Evolutionary conservation across 495 filamentous ascomycete species (phyloP), one percentile per base, ranked within the genome.

Genomic region (Parachaetomium inaequale): DNA sequence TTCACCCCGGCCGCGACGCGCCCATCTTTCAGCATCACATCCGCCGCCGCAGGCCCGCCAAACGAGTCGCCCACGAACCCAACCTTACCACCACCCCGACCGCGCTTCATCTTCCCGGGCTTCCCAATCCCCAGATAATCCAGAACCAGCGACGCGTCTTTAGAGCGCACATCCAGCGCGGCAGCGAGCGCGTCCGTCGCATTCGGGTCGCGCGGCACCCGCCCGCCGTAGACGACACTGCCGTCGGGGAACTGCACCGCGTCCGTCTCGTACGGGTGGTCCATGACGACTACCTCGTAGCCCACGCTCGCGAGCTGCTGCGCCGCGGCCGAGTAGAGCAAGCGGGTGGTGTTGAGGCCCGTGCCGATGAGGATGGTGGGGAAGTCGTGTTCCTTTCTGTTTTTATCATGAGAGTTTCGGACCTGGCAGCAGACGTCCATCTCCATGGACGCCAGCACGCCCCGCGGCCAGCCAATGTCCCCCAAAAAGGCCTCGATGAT

Each of bases 231-330:
- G 25, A 58, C 31, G 25, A 58, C 55, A 12, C 5, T 46, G 0
- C 55, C 55, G 43, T 58, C 55, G 36, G 55, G 55, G 38, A 46
- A 58, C 40, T 58, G 55, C 55, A 58, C 55, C 14, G 43, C 55
- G 40, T 58, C 55, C 15, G 55, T 58, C 14, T 58, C 55, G 38
- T 58, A 58, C n/a, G 55, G 55, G 25, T 58, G 55, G 40, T 58
- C 55, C 55, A 58, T 46, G 1, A 58, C 38, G 3, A 58, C 55
- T 2, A 58, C 55, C 14, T 58, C 55, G 43, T 45, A 58, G 38
- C 55, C 54, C 40, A 58, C 25, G 26, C 55, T 32, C 7, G 55
- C 55, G 38, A 58, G 55, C 12, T 28, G 23, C 55, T 58, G 55
- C 4, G 34, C 55, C 1, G 36, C 15, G 40, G 26, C 55, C 1